Conservation (phyloP, 1,284 basidiomycete genomes). For the Hypsizygus ulmarius region DNA sequence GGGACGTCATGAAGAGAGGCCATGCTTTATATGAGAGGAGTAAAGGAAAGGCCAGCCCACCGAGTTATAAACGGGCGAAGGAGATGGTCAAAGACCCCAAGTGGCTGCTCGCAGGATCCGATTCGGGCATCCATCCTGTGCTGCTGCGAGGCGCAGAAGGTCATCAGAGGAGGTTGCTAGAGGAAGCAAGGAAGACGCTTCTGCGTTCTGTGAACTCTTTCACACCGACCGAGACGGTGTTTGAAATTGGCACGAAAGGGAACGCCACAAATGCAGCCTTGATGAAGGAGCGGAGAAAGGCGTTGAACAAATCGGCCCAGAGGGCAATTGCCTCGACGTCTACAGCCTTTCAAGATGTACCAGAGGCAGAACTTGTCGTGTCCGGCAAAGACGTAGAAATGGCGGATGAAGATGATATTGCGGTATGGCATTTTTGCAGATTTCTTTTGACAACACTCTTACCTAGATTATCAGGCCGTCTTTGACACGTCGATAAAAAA, state of each 20-base stretch:
- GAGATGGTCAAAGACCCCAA: constrained; percentile 74
- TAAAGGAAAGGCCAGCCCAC: constrained; percentile 84
- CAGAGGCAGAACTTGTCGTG: constrained; percentile 31
- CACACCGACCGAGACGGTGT: constrained; percentile 86
- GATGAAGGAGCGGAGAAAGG: constrained; percentile 89
- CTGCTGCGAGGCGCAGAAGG: constrained; percentile 41
- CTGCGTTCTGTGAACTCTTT: constrained; percentile 81
- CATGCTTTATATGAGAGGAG: constrained; percentile 95
- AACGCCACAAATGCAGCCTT: constrained; percentile 66
- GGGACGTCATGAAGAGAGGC: constrained; percentile 87
- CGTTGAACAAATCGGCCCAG: constrained; percentile 63
- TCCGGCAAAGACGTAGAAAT: constrained; percentile 47
- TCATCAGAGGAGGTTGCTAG: constrained; percentile 36
- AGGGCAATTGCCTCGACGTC: constrained; percentile 40
- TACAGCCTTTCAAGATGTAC: constrained; percentile 38
- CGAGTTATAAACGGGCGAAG: constrained; percentile 88
- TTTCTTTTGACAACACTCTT: background rate
- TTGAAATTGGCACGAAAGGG: constrained; percentile 83
- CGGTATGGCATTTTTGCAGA: constrained; percentile 43
- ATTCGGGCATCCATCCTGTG: constrained; percentile 69
- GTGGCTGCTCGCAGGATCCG: constrained; percentile 73
- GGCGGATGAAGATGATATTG: constrained; percentile 77
- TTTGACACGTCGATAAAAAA: constrained; percentile 62
- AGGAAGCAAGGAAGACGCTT: constrained; percentile 64
- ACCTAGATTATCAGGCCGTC: constrained; percentile 52